Evolutionary conservation across 2,329 filamentous ascomycete species (phyloP), one percentile per base, ranked within the genome.

Genomic region (Pseudonectria foliicola): DNA sequence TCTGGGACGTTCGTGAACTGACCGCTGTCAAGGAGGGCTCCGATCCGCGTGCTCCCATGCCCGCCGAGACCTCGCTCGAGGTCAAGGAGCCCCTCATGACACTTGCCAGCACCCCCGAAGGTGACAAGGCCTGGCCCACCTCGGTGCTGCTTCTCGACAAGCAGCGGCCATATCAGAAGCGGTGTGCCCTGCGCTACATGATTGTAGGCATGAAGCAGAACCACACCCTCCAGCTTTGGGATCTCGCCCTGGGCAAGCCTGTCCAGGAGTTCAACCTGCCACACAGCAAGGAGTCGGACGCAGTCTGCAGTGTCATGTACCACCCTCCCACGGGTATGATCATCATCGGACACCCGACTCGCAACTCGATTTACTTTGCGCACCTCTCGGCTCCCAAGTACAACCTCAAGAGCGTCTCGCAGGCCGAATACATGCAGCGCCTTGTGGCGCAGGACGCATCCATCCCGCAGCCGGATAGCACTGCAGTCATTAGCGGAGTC

Each of bases 191-290:
- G 44, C 80, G 92, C 42, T 98, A 98, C 67, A 82, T 98, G 68
- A 82, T 98, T 57, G 86, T 98, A 43, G 92, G 92, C 52, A 87
- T 96, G 77, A 95, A 96, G 68, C 92, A 98, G 62, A 98, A 98
- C 63, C 92, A 98, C 66, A 93, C 90, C 37, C 77, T 98, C 43
- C 93, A 98, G 69, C 77, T 98, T 29, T 98, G 92, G 93, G 92
- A 98, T 68, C 80, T 98, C 55, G 88, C 85, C 27, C 80, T 98
- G 24, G 85, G 84, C 48, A 95, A 95, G 64, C 86, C 89, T 21
- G 92, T 98, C 25, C 90, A 98, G 60, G 92, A 98, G 66, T 82
- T 98, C 59, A 92, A 95, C 59, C 79, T 98, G 37, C 92, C 92
- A 1, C 90, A 98, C 57, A 85, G 85, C 64, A 94, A 92, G 56